Evolutionary conservation across 192 early-diverging fungal genomes (phyloP).

Genomic region (Umbelopsis sp.): DNA sequence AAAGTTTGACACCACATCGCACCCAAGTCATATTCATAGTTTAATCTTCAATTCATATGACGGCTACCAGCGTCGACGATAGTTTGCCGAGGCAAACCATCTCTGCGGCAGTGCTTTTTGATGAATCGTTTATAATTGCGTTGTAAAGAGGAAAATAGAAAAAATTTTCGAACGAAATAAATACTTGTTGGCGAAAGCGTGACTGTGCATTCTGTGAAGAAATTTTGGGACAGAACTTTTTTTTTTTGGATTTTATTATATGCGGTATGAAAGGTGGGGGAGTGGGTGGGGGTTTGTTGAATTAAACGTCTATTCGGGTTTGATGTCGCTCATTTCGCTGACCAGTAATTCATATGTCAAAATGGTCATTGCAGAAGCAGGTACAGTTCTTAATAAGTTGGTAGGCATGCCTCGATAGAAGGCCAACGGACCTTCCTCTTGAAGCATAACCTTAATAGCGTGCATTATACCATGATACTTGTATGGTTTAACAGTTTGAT

Average conservation of each 20-base stretch:
- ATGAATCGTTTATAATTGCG: slow-evolving; percentile 17
- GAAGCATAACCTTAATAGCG: slow-evolving; percentile 66
- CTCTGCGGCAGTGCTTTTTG: slow-evolving; percentile 21
- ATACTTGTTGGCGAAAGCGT: background rate
- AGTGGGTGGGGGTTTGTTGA: background rate
- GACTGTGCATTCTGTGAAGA: background rate
- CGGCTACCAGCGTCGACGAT: slow-evolving; percentile 16
- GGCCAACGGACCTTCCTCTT: slow-evolving; percentile 78
- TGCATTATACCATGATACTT: slow-evolving; percentile 88
- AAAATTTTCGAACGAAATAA: slow-evolving; percentile 1
- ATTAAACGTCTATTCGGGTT: slow-evolving; percentile 15
- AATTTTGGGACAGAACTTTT: background rate
- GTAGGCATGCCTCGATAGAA: slow-evolving; percentile 89
- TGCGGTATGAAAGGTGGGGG: background rate
- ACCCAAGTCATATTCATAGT: slow-evolving; percentile 13
- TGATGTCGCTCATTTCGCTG: slow-evolving; percentile 43
- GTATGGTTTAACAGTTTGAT: slow-evolving; percentile 69
- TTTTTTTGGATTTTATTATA: background rate
- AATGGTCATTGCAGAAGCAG: slow-evolving; percentile 82
- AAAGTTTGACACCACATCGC: slow-evolving; percentile 12
- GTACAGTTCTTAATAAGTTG: slow-evolving; percentile 88
- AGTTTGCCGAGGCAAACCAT: slow-evolving; percentile 11
- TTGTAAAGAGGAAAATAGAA: slow-evolving; percentile 6
- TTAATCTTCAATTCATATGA: slow-evolving; percentile 22
- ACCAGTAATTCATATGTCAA: slow-evolving; percentile 88